Evolutionary conservation across 1,139 yeast species (phyloP).

Genomic region (Candida neerlandica): DNA sequence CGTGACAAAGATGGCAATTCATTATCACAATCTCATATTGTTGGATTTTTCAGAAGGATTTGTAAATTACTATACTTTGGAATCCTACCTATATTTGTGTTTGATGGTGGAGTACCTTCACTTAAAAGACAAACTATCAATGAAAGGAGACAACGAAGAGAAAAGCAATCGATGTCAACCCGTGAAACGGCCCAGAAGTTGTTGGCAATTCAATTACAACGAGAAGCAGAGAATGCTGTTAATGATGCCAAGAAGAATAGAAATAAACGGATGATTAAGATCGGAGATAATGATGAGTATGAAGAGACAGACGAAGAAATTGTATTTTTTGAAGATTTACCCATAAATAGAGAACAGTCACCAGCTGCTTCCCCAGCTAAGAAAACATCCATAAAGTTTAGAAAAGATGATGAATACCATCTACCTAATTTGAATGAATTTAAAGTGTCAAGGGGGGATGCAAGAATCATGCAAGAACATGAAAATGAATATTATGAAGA

Average conservation of each 20-base stretch:
- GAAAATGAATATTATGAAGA: slow-evolving; percentile 65
- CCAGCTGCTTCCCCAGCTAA: slow-evolving; percentile 11
- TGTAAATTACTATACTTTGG: slow-evolving; percentile 91
- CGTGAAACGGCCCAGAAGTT: slow-evolving; percentile 77
- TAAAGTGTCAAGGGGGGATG: slow-evolving; percentile 51
- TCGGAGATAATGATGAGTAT: slow-evolving; percentile 7
- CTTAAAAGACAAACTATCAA: slow-evolving; percentile 77
- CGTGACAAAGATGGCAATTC: slow-evolving; percentile 84
- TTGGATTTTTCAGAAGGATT: slow-evolving; percentile 92
- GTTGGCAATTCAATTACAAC: slow-evolving; percentile 77
- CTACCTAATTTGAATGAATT: slow-evolving; percentile 63
- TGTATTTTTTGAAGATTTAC: slow-evolving; percentile 45
- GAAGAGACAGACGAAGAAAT: slow-evolving; percentile 22
- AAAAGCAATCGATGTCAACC: slow-evolving; percentile 73
- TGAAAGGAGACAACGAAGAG: slow-evolving; percentile 69
- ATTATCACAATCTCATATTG: slow-evolving; percentile 78
- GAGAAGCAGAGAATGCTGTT: slow-evolving; percentile 38
- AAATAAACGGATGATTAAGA: slow-evolving; percentile 1
- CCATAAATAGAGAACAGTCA: slow-evolving; percentile 21
- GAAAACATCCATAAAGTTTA: slow-evolving; percentile 23
- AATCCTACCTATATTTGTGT: slow-evolving; percentile 89
- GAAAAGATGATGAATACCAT: slow-evolving; percentile 76
- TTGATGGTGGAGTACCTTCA: slow-evolving; percentile 96
- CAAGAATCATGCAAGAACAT: slow-evolving; percentile 66
- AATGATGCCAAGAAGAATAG: slow-evolving; percentile 1